Conservation (phyloP, 345 rosid genomes). For the Chamaenerion angustifolium region DNA sequence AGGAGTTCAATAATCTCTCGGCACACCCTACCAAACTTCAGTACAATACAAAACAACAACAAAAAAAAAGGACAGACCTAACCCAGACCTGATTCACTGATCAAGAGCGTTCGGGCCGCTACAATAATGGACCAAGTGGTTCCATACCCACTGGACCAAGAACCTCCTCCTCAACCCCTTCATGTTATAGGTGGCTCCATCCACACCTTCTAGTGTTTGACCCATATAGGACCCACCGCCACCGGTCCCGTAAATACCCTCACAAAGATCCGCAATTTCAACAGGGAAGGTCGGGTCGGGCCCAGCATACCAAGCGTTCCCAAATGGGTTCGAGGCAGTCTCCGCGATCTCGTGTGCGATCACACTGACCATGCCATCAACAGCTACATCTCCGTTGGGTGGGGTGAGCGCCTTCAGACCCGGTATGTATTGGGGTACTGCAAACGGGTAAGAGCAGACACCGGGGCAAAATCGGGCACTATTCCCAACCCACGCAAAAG, state of each 20-base stretch:
- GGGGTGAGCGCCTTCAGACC: constrained; percentile 59
- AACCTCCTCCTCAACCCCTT: constrained; percentile 76
- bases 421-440: constrained; percentile 50
- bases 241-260: constrained; percentile 96
- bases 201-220: constrained; percentile 49
- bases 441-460: constrained; percentile 82
- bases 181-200: constrained; percentile 83
- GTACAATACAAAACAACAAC: too few relatives aligned
- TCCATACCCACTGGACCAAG: constrained; percentile 97
- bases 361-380: constrained; percentile 95
- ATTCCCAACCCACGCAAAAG: constrained; percentile 98
- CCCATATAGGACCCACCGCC: constrained; percentile 99
- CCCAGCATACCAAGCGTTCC: constrained; percentile 98
- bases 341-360: constrained; percentile 93
- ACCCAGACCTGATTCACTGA: constrained; percentile 21
- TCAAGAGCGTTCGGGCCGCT: constrained; percentile 94
- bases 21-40: too few relatives aligned
- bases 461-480: constrained; percentile 84
- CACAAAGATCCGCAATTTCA: constrained; percentile 90
- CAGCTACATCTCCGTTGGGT: constrained; percentile 76
- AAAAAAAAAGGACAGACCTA: too few relatives aligned
- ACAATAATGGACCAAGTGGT: constrained; percentile 60
- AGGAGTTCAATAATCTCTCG: too few relatives aligned
- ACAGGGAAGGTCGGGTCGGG: constrained; percentile 76
- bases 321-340: constrained; percentile 84